These are phyloP conservation scores for Colletotrichum eleusines DNA, from an alignment of 2,329 filamentous ascomycete species.

Conservation along the genomic window DNA sequence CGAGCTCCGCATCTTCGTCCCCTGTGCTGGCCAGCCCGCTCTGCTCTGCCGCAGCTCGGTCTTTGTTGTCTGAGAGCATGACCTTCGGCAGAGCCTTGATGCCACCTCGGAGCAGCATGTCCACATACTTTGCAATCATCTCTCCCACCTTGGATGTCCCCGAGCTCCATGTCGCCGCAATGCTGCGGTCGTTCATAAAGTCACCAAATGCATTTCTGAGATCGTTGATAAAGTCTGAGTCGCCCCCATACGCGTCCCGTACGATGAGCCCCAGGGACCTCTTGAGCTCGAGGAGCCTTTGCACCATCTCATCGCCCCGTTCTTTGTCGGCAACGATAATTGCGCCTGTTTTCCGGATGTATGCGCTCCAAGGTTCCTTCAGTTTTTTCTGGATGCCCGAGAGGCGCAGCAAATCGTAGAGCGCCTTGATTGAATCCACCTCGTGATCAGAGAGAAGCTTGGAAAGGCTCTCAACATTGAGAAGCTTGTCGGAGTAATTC, in stretches of 20 bases:
- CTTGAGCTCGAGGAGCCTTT: conserved; percentile 84
- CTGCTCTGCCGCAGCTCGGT: conserved; percentile 68
- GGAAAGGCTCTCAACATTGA: conserved; percentile 75
- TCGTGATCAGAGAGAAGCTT: conserved; percentile 80
- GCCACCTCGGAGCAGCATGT: conserved; percentile 87
- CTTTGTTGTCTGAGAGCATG: conserved; percentile 72
- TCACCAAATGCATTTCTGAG: conserved; percentile 87
- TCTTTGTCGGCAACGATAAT: conserved; percentile 84
- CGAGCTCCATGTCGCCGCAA: conserved; percentile 77
- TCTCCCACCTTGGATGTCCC: conserved; percentile 95
- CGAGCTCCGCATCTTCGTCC: conserved; percentile 93
- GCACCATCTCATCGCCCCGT: conserved; percentile 86
- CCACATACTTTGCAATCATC: conserved; percentile 98
- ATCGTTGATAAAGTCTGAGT: conserved; percentile 81
- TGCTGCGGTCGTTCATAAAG: conserved; percentile 93
- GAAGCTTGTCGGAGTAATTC: conserved; percentile 73
- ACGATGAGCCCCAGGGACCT: conserved; percentile 82
- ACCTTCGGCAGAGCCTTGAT: conserved; percentile 83
- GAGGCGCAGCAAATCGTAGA: conserved; percentile 83
- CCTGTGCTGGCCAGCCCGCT: conserved; percentile 75
- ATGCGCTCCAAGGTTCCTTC: conserved; percentile 79
- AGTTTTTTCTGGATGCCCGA: conserved; percentile 78
- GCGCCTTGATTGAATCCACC: conserved; percentile 75
- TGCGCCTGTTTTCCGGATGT: conserved; percentile 81
- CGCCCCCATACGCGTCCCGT: conserved; percentile 79